Evolutionary conservation across 1,139 yeast genomes (phyloP).

Genomic region (Hyphopichia wangnamkhiaoensis): DNA sequence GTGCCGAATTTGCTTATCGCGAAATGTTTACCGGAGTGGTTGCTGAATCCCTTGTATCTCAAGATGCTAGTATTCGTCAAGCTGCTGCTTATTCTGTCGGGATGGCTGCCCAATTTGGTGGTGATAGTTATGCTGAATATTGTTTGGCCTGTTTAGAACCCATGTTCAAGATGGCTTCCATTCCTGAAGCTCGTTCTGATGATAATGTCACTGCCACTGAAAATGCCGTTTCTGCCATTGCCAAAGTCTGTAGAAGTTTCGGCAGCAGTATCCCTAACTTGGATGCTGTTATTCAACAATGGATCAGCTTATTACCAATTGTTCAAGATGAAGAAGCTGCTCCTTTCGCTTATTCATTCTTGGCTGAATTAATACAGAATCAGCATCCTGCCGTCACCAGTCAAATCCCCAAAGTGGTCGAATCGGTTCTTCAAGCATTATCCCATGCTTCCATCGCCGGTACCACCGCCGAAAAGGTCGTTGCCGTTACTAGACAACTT

Average conservation of each 20-base stretch:
- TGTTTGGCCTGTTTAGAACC: constrained; percentile 71
- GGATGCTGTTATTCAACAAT: constrained; percentile 64
- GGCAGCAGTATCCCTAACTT: constrained; percentile 61
- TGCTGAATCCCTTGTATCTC: constrained; percentile 62
- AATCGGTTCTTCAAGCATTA: constrained; percentile 76
- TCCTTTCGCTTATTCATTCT: constrained; percentile 76
- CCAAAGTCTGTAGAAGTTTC: constrained; percentile 68
- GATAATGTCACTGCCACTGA: constrained; percentile 89
- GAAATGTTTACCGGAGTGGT: constrained; percentile 65
- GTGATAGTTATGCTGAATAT: constrained; percentile 60
- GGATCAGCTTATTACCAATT: constrained; percentile 84
- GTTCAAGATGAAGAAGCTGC: constrained; percentile 88
- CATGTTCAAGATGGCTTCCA: constrained; percentile 69
- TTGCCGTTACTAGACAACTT: constrained; percentile 56
- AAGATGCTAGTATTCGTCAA: constrained; percentile 80
- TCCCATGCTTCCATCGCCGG: constrained; percentile 69
- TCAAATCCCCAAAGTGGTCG: constrained; percentile 67
- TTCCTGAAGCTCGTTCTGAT: constrained; percentile 85
- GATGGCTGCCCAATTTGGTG: constrained; percentile 80
- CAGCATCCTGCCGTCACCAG: constrained; percentile 62
- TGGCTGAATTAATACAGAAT: constrained; percentile 70
- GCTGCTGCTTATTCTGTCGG: constrained; percentile 87
- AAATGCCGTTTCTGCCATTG: constrained; percentile 78
- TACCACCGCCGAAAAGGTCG: constrained; percentile 64
- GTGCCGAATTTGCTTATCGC: constrained; percentile 62